Evolutionary conservation across 768 basidiomycete genomes (phyloP).

Genomic region (Cystoderma amianthinum): DNA sequence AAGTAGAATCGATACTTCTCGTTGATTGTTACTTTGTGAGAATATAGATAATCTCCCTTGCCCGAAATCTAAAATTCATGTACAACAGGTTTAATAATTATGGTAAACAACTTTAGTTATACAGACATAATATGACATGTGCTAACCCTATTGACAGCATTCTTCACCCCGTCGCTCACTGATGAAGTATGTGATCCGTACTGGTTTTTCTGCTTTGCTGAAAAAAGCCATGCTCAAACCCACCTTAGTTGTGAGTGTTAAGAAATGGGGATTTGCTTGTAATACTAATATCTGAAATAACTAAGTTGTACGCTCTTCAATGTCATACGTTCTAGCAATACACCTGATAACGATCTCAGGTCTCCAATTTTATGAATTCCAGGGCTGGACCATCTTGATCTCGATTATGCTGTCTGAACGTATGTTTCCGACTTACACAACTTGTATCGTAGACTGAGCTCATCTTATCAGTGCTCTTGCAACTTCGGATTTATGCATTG

Average conservation of each 20-base stretch:
- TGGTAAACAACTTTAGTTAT: not conserved
- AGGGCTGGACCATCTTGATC: not conserved
- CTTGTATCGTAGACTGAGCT: too few species aligned
- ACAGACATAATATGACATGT: not conserved
- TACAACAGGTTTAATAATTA: not conserved
- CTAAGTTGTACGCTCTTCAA: too few species aligned
- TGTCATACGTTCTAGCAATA: too few species aligned
- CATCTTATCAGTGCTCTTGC: not conserved
- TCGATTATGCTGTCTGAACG: not conserved
- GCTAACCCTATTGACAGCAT: not conserved
- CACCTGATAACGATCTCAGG: not conserved
- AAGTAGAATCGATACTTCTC: not conserved
- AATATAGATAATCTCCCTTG: too few species aligned
- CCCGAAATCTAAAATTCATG: too few species aligned
- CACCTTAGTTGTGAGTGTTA: not conserved
- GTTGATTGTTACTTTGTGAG: not conserved
- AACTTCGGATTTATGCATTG: not conserved
- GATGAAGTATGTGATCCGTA: not conserved
- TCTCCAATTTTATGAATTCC: not conserved
- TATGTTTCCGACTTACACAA: not conserved
- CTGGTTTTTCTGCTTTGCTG: not conserved
- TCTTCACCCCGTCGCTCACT: not conserved
- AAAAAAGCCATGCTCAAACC: not conserved
- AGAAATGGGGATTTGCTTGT: too few species aligned
- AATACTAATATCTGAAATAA: too few species aligned